phyloP scores from a whole-genome alignment of 2,329 filamentous ascomycete genomes.

The Acephala macrosclerotiorum region DNA sequence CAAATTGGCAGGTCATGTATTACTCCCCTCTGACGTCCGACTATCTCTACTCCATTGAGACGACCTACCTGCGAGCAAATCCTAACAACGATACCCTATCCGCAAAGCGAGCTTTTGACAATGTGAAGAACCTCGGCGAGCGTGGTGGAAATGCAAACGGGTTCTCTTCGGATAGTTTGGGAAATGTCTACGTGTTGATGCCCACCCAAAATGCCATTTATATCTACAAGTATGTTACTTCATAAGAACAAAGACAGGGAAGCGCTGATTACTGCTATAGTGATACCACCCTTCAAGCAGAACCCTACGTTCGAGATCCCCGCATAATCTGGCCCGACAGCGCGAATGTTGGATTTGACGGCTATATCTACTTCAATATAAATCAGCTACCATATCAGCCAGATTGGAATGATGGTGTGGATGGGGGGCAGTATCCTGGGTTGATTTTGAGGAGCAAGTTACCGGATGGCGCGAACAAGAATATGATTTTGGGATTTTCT shows the following conservation, averaged over 20 bases:
- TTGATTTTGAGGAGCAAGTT: slow-evolving; percentile 53
- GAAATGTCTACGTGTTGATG: slow-evolving; percentile 55
- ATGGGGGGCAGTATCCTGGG: slow-evolving; percentile 51
- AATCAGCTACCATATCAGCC: slow-evolving; percentile 57
- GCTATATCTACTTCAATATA: slow-evolving; percentile 56
- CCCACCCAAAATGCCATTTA: slow-evolving; percentile 54
- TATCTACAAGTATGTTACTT: slow-evolving; percentile 47
- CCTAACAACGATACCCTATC: slow-evolving; percentile 44
- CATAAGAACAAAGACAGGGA: background rate
- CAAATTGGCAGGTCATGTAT: slow-evolving; percentile 48
- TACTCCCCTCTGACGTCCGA: slow-evolving; percentile 50
- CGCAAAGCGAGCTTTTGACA: slow-evolving; percentile 51
- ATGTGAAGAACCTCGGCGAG: slow-evolving; percentile 54
- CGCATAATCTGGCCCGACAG: slow-evolving; percentile 54
- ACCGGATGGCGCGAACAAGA: slow-evolving; percentile 46
- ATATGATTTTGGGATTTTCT: slow-evolving; percentile 24
- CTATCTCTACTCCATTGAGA: slow-evolving; percentile 46
- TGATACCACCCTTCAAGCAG: slow-evolving; percentile 46
- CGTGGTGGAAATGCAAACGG: slow-evolving; percentile 54
- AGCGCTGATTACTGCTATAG: slow-evolving; percentile 23
- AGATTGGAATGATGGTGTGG: slow-evolving; percentile 54
- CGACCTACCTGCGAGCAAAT: slow-evolving; percentile 46
- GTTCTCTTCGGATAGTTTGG: slow-evolving; percentile 52
- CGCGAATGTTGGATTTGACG: slow-evolving; percentile 50
- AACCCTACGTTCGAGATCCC: slow-evolving; percentile 50